Base-by-base conservation (phyloP, 352 stramenopile genomes). In the Globisporangium parvum region DNA sequence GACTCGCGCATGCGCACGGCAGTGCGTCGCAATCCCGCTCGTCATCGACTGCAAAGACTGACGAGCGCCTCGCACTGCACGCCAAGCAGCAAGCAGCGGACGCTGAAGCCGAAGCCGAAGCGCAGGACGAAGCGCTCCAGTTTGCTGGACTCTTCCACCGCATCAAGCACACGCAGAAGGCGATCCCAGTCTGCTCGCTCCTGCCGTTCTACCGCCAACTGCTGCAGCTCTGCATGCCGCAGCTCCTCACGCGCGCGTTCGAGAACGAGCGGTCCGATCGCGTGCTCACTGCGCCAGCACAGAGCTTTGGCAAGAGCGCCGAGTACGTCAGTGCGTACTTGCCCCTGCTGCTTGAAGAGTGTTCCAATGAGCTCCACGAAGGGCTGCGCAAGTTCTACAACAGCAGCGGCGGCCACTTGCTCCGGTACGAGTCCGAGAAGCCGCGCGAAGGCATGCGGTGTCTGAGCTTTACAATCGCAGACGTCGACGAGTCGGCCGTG, bases 371-470 rank as follows among this genome's bases (percentile, higher is more conserved):
- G 59, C 63, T 95, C 24, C 74, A 88, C 55, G 77, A 93, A 58
- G 70, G 72, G 0, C 61, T 91, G 33, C 76, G 71, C 39, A 76
- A 72, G 44, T 75, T 65, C 33, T 76, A 66, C 33, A 73, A 63
- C 23, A 59, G 24, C n/a, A 66, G 66, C n/a, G 64, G 58, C 18
- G 74, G 83, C 0, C 82, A 93, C 49, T 44, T 87, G 21, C 52
- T 93, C 26, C 81, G 80, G 11, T 93, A 92, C 46, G 83, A 93
- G 42, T 83, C 77, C 0, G 85, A 95, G 53, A 91, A 92, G 45
- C 56, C 77, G 15, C 72, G 77, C 18, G 85, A 95, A 70, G 81
- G 81, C 0, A 92, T 95, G 80, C 77, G 85, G 0, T 88, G 80
- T 31, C 62, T 95, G 42, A 87, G 53, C 28, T 88, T 93, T 20